Evolutionary conservation across 805 yeast species (phyloP).

Genomic region (Wickerhamia fluorescens): DNA sequence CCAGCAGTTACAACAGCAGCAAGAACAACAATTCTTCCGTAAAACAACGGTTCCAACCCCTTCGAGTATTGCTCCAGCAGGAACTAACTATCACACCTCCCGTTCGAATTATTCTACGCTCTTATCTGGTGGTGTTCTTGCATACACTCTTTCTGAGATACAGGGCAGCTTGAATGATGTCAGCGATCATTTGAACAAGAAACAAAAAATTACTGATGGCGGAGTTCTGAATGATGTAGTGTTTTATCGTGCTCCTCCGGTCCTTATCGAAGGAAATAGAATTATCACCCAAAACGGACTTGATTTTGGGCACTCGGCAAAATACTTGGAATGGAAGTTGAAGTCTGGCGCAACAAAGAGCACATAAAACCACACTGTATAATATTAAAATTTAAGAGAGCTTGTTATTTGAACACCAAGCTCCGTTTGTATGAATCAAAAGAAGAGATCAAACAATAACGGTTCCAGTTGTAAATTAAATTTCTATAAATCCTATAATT

Average conservation of each 20-base stretch:
- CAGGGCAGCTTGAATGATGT: conserved; percentile 10
- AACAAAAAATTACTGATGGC: conserved; percentile 11
- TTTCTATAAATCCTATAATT: too few species aligned
- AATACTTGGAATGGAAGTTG: conserved; percentile 48
- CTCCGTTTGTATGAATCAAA: too few species aligned
- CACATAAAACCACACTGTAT: too few species aligned
- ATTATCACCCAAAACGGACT: conserved; percentile 22
- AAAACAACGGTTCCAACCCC: conserved; percentile 9
- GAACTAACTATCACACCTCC: conserved; percentile 19
- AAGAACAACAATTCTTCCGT: conserved; percentile 9
- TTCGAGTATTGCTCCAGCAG: conserved; percentile 8
- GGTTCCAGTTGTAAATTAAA: too few species aligned
- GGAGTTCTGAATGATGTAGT: conserved; percentile 22
- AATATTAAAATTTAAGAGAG: too few species aligned
- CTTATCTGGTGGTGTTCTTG: conserved; percentile 31
- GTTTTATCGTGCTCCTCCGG: conserved; percentile 69
- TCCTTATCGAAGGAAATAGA: conserved; percentile 22
- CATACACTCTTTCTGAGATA: conserved; percentile 22
- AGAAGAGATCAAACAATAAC: too few species aligned
- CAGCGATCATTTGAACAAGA: conserved; percentile 20
- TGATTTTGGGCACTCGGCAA: conserved; percentile 65
- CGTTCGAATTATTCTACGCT: conserved; percentile 30
- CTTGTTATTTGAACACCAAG: too few species aligned
- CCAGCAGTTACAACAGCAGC: conserved; percentile 12
- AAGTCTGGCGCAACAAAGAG: too few species aligned